Conservation (phyloP, 306 rosid species). For the Biancaea sappan region DNA sequence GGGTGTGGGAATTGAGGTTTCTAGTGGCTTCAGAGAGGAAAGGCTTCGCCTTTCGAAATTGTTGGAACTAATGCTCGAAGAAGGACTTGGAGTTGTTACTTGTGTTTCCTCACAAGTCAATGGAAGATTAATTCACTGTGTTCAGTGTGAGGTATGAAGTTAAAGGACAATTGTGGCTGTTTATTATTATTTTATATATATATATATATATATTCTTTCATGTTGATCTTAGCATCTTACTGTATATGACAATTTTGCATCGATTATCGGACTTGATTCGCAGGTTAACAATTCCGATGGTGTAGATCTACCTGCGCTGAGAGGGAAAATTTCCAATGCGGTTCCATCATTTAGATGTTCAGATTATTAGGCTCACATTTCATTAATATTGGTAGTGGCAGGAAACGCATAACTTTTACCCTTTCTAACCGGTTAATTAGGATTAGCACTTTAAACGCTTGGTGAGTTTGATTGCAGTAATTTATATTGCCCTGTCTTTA, state of each 20-base stretch:
- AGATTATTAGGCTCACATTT: slow-evolving; percentile 7
- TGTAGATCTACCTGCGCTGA: slow-evolving; percentile 46
- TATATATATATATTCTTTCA: not conserved
- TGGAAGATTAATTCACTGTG: slow-evolving; percentile 50
- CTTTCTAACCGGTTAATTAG: not conserved
- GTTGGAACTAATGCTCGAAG: slow-evolving; percentile 41
- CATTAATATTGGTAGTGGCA: not conserved
- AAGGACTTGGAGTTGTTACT: slow-evolving; percentile 51
- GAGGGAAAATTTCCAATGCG: slow-evolving; percentile 46
- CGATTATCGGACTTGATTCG: slow-evolving; percentile 23
- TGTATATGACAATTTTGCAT: not conserved
- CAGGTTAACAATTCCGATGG: slow-evolving; percentile 46
- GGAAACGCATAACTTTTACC: not conserved
- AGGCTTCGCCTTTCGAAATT: slow-evolving; percentile 43
- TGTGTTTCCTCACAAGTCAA: slow-evolving; percentile 50
- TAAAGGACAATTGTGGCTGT: not conserved
- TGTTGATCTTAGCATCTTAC: not conserved
- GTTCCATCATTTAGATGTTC: slow-evolving; percentile 29
- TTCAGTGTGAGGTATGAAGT: slow-evolving; percentile 56
- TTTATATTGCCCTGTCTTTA: not conserved
- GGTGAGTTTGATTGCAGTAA: slow-evolving; percentile 17
- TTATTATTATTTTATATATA: not conserved
- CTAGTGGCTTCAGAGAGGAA: slow-evolving; percentile 37
- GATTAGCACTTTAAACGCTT: not conserved
- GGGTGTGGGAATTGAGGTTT: slow-evolving; percentile 49